These are phyloP conservation scores for Ustilaginoidea virens DNA, from an alignment of 2,329 filamentous ascomycete species.

Conservation along the genomic window DNA sequence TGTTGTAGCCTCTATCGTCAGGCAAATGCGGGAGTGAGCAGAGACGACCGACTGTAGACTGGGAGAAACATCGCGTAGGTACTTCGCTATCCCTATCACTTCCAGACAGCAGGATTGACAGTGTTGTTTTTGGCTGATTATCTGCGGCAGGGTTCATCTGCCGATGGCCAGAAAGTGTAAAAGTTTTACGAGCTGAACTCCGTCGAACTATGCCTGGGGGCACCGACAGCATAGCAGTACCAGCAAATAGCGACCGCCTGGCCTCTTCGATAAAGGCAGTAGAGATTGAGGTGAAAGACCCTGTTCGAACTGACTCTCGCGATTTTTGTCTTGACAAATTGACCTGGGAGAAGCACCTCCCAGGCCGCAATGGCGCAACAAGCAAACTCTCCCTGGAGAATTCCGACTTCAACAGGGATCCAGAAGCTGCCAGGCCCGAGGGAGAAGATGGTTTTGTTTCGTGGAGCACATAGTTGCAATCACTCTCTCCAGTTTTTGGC, in stretches of 20 bases:
- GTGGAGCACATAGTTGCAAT: conserved; percentile 39
- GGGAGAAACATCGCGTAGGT: conserved; percentile 31
- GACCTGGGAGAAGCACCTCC: conserved; percentile 27
- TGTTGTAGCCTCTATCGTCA: not conserved
- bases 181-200: conserved; percentile 1
- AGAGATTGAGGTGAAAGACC: conserved; percentile 40
- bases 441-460: conserved; percentile 21
- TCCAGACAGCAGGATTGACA: conserved; percentile 49
- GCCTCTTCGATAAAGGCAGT: conserved; percentile 36
- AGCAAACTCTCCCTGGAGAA: conserved; percentile 48
- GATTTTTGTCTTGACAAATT: conserved; percentile 34
- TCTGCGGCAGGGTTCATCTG: conserved; percentile 17
- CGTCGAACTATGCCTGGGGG: not conserved
- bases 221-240: conserved; percentile 12
- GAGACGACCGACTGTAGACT: conserved; percentile 26
- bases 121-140: conserved; percentile 48
- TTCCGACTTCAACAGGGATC: conserved; percentile 12
- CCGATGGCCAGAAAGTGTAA: not conserved
- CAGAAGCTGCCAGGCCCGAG: not conserved
- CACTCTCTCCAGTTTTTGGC: conserved; percentile 22
- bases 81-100: conserved; percentile 37
- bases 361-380: conserved; percentile 37
- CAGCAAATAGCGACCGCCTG: conserved; percentile 16
- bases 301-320: conserved; percentile 35
- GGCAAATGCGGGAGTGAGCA: conserved; percentile 6